A percentile compares a stretch with the other conserved stretches of the same genome.
phyloP scores from a whole-genome alignment of 306 rosid genomes.

The Prunus armeniaca region DNA sequence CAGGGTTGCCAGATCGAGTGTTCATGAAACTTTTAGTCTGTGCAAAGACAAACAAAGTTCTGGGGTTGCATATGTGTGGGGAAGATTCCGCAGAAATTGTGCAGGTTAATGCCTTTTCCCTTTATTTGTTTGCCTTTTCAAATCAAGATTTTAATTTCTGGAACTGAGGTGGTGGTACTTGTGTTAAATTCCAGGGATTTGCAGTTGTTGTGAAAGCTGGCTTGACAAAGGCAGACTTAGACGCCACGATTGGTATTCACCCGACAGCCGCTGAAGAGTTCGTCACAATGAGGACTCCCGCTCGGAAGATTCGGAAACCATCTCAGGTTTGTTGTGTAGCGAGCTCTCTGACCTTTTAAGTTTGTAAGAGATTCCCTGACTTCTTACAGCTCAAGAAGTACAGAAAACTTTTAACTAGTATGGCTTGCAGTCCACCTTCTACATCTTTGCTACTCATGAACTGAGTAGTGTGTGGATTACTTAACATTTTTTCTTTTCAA shows the following conservation, averaged over 20 bases:
- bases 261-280: conserved; percentile 95
- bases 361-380: neutral
- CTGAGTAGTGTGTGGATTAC: conserved; percentile 6
- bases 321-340: conserved; percentile 55
- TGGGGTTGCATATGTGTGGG: conserved; percentile 94
- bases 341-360: neutral
- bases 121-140: neutral
- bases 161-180: conserved; percentile 18
- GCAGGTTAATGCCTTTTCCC: conserved; percentile 59
- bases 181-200: conserved; percentile 65
- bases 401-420: neutral
- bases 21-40: conserved; percentile 87
- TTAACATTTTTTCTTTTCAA: conserved; percentile 1
- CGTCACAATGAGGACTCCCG: conserved; percentile 88
- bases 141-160: neutral
- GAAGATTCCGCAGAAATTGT: conserved; percentile 88
- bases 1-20: conserved; percentile 86
- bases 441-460: neutral
- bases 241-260: conserved; percentile 89
- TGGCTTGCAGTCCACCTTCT: neutral
- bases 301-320: conserved; percentile 63
- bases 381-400: neutral
- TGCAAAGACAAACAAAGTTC: conserved; percentile 67
- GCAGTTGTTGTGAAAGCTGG: conserved; percentile 95
- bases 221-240: conserved; percentile 87